Percentiles rank a stretch among this genome's conserved stretches.
phyloP scores from a whole-genome alignment of 2,329 filamentous ascomycete species.

The Verticillium isaacii region DNA sequence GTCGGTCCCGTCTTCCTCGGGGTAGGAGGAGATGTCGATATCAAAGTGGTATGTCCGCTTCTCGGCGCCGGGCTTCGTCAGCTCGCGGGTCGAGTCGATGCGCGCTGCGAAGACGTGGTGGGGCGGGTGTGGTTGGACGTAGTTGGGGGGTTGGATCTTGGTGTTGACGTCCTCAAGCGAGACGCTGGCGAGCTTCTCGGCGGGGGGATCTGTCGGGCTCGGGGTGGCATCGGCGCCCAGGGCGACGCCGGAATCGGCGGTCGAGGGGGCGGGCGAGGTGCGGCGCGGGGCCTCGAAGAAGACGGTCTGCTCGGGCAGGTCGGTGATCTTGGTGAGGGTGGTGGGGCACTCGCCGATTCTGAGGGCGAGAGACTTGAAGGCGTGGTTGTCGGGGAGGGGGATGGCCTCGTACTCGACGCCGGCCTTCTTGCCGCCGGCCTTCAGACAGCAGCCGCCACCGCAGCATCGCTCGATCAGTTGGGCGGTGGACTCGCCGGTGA shows the following conservation, averaged over 20 bases:
- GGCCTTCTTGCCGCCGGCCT: constrained; percentile 35
- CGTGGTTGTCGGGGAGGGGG: constrained; percentile 70
- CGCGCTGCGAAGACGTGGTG: constrained; percentile 90
- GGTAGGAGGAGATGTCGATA: constrained; percentile 92
- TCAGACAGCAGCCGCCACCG: constrained; percentile 60
- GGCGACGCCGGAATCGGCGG: constrained; percentile 45
- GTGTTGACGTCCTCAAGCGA: constrained; percentile 47
- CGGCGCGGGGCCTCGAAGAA: constrained; percentile 58
- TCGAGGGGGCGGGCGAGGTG: constrained; percentile 30
- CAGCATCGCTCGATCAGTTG: constrained; percentile 60
- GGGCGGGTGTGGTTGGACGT: constrained; percentile 91
- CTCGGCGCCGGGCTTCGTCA: constrained; percentile 84
- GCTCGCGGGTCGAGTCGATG: constrained; percentile 76
- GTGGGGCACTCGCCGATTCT: constrained; percentile 72
- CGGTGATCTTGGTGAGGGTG: constrained; percentile 63
- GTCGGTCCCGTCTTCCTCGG: constrained; percentile 75
- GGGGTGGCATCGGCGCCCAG: constrained; percentile 33
- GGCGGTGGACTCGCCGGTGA: constrained; percentile 60
- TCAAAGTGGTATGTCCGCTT: constrained; percentile 98
- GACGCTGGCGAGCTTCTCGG: constrained; percentile 18
- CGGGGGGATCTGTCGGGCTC: constrained; percentile 18
- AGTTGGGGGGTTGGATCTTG: constrained; percentile 70
- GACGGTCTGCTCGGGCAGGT: constrained; percentile 71
- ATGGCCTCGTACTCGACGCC: constrained; percentile 49
- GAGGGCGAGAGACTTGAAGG: constrained; percentile 74